Evolutionary conservation across 2,329 filamentous ascomycete species (phyloP), one percentile per base, ranked within the genome.

Genomic region (Leptodontidium sp.): DNA sequence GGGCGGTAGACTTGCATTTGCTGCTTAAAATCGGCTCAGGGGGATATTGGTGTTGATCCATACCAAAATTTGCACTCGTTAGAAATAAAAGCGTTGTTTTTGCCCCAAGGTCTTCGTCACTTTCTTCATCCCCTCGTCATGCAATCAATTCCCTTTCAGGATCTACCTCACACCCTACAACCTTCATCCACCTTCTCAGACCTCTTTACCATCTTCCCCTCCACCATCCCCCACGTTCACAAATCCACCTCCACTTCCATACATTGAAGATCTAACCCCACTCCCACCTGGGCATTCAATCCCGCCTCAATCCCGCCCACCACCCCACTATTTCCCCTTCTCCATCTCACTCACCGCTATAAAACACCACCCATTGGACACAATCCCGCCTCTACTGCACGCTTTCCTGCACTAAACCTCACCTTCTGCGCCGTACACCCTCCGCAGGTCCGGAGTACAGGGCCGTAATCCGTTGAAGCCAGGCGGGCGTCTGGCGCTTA

Each of bases 231-330:
- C 35, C 21, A 38, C 49, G 26, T 2, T 15, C 24, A 4, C 26
- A 21, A 26, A 6, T 50, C 32, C 14, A 29, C 61, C 50, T 1
- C 38, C 38, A 6, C 38, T 40, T n/a, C 24, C 47, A 53, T 15
- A 21, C 21, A 21, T 21, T 21, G 21, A 21, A 21, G 21, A 21
- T 21, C 21, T 21, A 21, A 21, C 21, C 14, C 24, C 49, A 24
- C 29, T 35, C 50, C 50, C 26, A 17, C 52, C 52, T n/a, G 2
- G 21, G 21, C 21, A 4, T 40, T 14, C 50, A 55, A 55, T 53
- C 26, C 52, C 52, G 52, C 52, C 52, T 15, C 52, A 55, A 55
- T 55, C 6, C 52, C 52, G 52, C 26, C 21, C 14, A 11, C 29
- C 26, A 29, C 52, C 52, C 29, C 52, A 35, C 14, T 32, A 35